Percentiles rank a stretch among this genome's conserved stretches.
Conservation (phyloP, 192 early-diverging fungal species). For the Backusella macrospora region DNA sequence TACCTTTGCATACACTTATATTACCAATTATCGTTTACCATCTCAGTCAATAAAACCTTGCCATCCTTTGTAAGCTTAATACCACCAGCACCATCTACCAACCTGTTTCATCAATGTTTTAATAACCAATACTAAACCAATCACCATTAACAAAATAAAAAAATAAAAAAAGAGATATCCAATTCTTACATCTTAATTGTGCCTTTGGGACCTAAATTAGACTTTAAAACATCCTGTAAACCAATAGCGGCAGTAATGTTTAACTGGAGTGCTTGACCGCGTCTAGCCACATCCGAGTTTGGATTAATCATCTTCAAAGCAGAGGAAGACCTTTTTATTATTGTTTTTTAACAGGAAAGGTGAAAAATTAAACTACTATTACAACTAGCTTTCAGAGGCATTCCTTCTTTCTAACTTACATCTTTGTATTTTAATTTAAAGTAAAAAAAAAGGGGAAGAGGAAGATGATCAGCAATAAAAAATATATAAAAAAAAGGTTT, state of each 20-base stretch:
- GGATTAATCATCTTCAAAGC: constrained; percentile 96
- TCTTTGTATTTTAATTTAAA: neutral
- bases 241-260: constrained; percentile 97
- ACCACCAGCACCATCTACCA: constrained; percentile 94
- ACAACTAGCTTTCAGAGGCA: neutral
- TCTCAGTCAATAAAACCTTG: constrained; percentile 97
- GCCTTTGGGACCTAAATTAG: constrained; percentile 97
- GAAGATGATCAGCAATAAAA: constrained; percentile 7
- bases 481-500: neutral
- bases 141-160: neutral
- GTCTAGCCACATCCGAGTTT: constrained; percentile 97
- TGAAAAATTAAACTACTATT: neutral
- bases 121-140: neutral
- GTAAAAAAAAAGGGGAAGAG: neutral
- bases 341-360: no score
- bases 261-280: constrained; percentile 95
- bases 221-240: constrained; percentile 92
- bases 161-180: neutral
- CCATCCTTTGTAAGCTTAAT: constrained; percentile 99
- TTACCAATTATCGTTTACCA: constrained; percentile 61
- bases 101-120: constrained; percentile 47
- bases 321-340: constrained; percentile 49
- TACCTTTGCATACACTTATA: neutral
- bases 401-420: neutral
- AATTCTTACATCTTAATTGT: constrained; percentile 92